A percentile compares a stretch with the other conserved stretches of the same genome.
Conservation (phyloP, 1,284 basidiomycete genomes). For the Vanrija sp. region DNA sequence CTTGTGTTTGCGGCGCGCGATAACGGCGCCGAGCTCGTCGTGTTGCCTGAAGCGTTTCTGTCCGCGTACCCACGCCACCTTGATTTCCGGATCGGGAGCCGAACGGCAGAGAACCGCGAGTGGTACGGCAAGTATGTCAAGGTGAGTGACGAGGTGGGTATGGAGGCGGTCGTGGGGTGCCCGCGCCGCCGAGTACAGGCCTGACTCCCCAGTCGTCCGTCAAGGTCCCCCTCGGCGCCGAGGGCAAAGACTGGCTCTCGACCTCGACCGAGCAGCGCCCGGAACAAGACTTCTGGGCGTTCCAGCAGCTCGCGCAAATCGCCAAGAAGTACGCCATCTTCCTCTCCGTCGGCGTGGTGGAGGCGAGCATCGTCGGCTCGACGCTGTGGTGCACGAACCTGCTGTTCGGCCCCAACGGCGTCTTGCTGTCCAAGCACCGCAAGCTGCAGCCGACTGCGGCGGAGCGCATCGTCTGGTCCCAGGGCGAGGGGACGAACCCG, state of each 20-base stretch:
- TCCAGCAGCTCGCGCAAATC: slow-evolving; percentile 22
- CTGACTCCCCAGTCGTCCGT: slow-evolving; percentile 17
- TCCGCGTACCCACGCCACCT: slow-evolving; percentile 44
- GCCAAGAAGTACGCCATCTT: slow-evolving; percentile 47
- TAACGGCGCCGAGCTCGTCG: slow-evolving; percentile 58
- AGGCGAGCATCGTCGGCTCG: slow-evolving; percentile 57
- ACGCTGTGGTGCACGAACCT: slow-evolving; percentile 68
- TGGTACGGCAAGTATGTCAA: slow-evolving; percentile 50
- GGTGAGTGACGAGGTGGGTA: slow-evolving; percentile 14
- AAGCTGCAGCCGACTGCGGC: slow-evolving; percentile 68
- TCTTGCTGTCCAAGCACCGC: slow-evolving; percentile 63
- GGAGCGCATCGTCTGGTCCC: slow-evolving; percentile 68
- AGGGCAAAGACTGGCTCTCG: slow-evolving; percentile 20
- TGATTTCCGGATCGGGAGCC: slow-evolving; percentile 28
- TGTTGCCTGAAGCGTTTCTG: slow-evolving; percentile 68
- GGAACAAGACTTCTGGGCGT: slow-evolving; percentile 17
- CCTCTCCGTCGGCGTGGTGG: slow-evolving; percentile 66
- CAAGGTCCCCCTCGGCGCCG: slow-evolving; percentile 19
- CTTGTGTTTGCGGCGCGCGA: slow-evolving; percentile 56
- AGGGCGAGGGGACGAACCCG: slow-evolving; percentile 47
- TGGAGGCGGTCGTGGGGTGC: too few species aligned
- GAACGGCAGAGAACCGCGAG: slow-evolving; percentile 28
- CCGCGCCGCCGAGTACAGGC: too few species aligned
- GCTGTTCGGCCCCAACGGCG: slow-evolving; percentile 60
- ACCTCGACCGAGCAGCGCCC: slow-evolving; percentile 4